Evolutionary conservation across 768 basidiomycete species (phyloP).

Genomic region (Lentinula guzmanii): DNA sequence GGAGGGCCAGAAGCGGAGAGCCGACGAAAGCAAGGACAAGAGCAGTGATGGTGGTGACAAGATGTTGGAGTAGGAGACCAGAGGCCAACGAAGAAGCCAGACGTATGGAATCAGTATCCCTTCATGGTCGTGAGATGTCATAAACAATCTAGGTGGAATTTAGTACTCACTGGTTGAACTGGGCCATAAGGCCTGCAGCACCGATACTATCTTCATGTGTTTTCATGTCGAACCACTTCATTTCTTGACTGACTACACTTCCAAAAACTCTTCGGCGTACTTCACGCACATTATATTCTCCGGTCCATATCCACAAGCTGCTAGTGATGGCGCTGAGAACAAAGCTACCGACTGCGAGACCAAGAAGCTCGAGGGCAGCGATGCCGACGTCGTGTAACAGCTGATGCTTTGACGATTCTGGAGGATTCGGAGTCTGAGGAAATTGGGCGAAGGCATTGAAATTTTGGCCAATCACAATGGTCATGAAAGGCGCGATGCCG

Average conservation of each 20-base stretch:
- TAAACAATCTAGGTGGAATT: neutral
- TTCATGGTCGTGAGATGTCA: conserved; percentile 22
- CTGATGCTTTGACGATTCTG: conserved; percentile 35
- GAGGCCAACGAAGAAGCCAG: conserved; percentile 75
- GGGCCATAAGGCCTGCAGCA: conserved; percentile 7
- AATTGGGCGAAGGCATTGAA: conserved; percentile 71
- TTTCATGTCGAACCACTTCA: conserved; percentile 83
- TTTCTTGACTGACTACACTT: conserved; percentile 61
- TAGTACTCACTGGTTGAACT: neutral
- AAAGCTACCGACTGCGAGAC: conserved; percentile 59
- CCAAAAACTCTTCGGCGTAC: conserved; percentile 65
- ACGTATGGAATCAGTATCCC: conserved; percentile 93
- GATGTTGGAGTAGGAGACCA: conserved; percentile 74
- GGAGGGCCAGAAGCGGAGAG: conserved; percentile 80
- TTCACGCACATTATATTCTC: conserved; percentile 70
- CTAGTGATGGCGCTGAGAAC: conserved; percentile 70
- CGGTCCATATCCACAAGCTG: conserved; percentile 81
- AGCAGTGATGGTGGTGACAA: conserved; percentile 73
- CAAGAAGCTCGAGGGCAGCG: conserved; percentile 61
- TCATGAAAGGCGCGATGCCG: conserved; percentile 83
- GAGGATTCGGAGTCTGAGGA: conserved; percentile 23
- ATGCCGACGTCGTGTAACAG: conserved; percentile 54
- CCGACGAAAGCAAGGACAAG: conserved; percentile 77
- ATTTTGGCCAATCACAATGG: conserved; percentile 68
- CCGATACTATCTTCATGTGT: neutral